Evolutionary conservation across 495 filamentous ascomycete species (phyloP).

Genomic region (Venustampulla echinocandica): DNA sequence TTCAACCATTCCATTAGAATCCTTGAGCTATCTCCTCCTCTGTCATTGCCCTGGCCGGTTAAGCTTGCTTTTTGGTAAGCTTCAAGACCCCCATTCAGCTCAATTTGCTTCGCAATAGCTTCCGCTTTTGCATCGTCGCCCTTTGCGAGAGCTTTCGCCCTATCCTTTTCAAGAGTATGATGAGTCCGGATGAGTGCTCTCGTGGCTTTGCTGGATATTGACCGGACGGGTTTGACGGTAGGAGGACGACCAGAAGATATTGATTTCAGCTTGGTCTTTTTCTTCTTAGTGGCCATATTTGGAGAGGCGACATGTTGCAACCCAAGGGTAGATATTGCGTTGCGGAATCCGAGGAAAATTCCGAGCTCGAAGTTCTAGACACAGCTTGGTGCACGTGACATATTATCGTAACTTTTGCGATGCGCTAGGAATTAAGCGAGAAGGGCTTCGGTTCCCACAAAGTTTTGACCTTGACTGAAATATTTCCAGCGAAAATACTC

Average conservation of each 20-base stretch:
- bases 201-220: constrained; percentile 73
- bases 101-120: constrained; percentile 47
- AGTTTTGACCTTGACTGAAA: constrained; percentile 8
- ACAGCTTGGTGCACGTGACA: background rate
- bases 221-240: constrained; percentile 30
- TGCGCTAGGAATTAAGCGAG: background rate
- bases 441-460: background rate
- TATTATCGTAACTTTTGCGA: background rate
- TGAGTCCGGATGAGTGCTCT: constrained; percentile 75
- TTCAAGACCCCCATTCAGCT: constrained; percentile 65
- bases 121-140: constrained; percentile 55
- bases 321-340: background rate
- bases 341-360: background rate
- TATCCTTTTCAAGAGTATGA: constrained; percentile 74
- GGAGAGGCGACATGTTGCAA: background rate
- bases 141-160: constrained; percentile 53
- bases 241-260: constrained; percentile 68
- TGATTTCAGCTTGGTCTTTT: constrained; percentile 32
- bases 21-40: constrained; percentile 86
- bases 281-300: constrained; percentile 34
- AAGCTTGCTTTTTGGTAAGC: constrained; percentile 86
- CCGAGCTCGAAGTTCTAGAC: background rate
- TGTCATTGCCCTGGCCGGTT: constrained; percentile 69
- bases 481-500: constrained; percentile 3
- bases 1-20: constrained; percentile 80